Conservation (phyloP, 768 basidiomycete species). For the Tricholoma hemisulphureum region DNA sequence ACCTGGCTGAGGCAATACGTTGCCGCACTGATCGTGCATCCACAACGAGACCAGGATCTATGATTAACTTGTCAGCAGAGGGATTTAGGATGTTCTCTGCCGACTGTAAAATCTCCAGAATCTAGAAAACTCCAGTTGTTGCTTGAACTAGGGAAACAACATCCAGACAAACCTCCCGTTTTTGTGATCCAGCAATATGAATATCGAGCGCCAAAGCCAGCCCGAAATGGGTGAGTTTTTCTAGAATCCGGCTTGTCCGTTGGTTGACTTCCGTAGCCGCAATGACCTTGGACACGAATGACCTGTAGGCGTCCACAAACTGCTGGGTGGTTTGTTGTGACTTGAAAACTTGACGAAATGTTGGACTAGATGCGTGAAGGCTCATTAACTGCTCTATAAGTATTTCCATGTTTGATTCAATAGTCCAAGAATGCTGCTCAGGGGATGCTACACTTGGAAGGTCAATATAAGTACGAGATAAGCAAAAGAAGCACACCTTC, state of each 20-base stretch:
- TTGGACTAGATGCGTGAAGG: conserved; percentile 59
- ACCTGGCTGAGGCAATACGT: conserved; percentile 53
- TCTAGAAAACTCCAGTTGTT: conserved; percentile 30
- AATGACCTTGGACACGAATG: conserved; percentile 48
- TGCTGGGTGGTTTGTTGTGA: conserved; percentile 67
- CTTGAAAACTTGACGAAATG: conserved; percentile 72
- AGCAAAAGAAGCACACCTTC: conserved; percentile 26
- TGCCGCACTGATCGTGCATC: conserved; percentile 53
- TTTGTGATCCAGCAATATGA: conserved; percentile 60
- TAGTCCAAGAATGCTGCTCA: conserved; percentile 26
- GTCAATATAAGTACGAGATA: conserved; percentile 7
- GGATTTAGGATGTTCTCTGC: conserved; percentile 56
- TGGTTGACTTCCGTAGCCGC: conserved; percentile 38
- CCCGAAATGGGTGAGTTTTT: conserved; percentile 71
- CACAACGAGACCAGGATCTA: conserved; percentile 53
- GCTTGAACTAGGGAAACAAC: not conserved
- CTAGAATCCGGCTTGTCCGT: conserved; percentile 52
- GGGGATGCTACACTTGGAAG: conserved; percentile 13
- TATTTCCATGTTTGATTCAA: conserved; percentile 49
- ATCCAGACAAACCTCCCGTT: conserved; percentile 58
- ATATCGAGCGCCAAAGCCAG: conserved; percentile 66
- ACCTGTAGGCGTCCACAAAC: conserved; percentile 63
- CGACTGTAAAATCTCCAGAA: conserved; percentile 56
- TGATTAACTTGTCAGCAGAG: conserved; percentile 42
- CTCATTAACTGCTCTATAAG: conserved; percentile 69